Evolutionary conservation across 2,329 filamentous ascomycete genomes (phyloP), one percentile per base, ranked within the genome.

Genomic region (Talaromyces islandicus): DNA sequence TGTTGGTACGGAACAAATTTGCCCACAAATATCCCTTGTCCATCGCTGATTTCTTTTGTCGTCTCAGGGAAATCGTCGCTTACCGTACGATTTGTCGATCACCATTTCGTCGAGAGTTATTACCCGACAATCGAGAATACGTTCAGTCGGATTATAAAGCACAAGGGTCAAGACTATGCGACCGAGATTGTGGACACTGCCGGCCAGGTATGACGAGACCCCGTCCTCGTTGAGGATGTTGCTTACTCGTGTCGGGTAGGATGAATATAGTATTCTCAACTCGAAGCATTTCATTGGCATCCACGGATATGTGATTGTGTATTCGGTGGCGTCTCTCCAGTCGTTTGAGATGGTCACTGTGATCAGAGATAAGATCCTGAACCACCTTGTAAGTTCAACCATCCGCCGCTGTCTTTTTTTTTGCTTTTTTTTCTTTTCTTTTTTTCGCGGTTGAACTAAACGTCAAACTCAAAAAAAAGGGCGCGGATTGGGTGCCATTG

Each of bases 111-210:
- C 71, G 94, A 99, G 77, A 95, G 90, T 76, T 99, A 99, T 79
- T 99, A 99, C 76, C 94, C 94, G 38, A 99, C 94, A 46, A 97
- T 99, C 71, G 94, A 99, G 77, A 99, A 97, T 76, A 97, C 93
- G 2, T 99, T 99, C 75, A 95, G 89, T 81, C 96, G 96, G 76
- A 88, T 92, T 67, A 96, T 99, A 75, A 89, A 91, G 69, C 89
- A 90, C 76, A 96, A 94, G 77, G 89, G 90, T 56, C 91, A 97
- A 76, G 94, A 97, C 66, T 99, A 88, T 76, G 87, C 90, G 56
- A 96, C 92, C 12, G 94, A 99, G 79, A 97, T 99, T 70, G 94
- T 99, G 74, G 94, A 99, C 74, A 99, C 94, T 29, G 94, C 94
- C 57, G 94, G 94, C 62, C 92, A 96, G 83, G 89, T 92, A 81